These are phyloP conservation scores for Phaeomoniella chlamydospora DNA, from an alignment of 2,329 filamentous ascomycete species.

Conservation along the genomic window DNA sequence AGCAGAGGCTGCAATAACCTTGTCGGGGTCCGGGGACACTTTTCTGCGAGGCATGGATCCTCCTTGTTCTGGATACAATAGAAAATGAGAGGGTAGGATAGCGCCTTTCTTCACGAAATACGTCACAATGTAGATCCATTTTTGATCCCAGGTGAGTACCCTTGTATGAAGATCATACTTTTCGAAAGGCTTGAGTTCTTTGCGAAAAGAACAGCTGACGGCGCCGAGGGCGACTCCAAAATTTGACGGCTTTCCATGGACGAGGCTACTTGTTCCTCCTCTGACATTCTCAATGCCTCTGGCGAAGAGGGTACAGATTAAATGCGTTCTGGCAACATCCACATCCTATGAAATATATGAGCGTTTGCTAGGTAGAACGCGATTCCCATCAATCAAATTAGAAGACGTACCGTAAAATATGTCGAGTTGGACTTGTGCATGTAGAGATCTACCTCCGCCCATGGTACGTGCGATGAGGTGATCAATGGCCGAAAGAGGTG, in stretches of 20 bases:
- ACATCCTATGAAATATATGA: too few relatives aligned
- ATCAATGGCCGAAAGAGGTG: constrained; percentile 1
- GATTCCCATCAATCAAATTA: too few relatives aligned
- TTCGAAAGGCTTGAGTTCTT: constrained; percentile 12
- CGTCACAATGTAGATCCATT: constrained; percentile 17
- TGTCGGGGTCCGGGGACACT: constrained; percentile 5
- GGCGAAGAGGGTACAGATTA: constrained; percentile 20
- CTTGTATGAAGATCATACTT: constrained; percentile 13
- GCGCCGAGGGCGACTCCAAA: constrained; percentile 10
- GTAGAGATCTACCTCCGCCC: constrained; percentile 7
- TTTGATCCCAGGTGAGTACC: constrained; percentile 15
- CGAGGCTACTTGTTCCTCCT: constrained; percentile 3
- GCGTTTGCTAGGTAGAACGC: too few relatives aligned
- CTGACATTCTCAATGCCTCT: constrained; percentile 7
- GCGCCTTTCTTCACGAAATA: constrained; percentile 11
- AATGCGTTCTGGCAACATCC: constrained; percentile 30
- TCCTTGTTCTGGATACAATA: constrained; percentile 4
- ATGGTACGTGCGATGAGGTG: not conserved
- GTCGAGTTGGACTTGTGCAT: constrained; percentile 35
- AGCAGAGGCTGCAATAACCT: constrained; percentile 24
- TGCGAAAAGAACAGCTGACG: constrained; percentile 10
- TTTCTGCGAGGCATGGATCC: not conserved
- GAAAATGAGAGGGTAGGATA: constrained; percentile 4
- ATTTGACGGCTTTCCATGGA: constrained; percentile 5
- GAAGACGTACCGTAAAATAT: constrained; percentile 32